These are phyloP conservation scores for Mucor racemosus DNA, from an alignment of 371 early-diverging fungal species.

Conservation along the genomic window DNA sequence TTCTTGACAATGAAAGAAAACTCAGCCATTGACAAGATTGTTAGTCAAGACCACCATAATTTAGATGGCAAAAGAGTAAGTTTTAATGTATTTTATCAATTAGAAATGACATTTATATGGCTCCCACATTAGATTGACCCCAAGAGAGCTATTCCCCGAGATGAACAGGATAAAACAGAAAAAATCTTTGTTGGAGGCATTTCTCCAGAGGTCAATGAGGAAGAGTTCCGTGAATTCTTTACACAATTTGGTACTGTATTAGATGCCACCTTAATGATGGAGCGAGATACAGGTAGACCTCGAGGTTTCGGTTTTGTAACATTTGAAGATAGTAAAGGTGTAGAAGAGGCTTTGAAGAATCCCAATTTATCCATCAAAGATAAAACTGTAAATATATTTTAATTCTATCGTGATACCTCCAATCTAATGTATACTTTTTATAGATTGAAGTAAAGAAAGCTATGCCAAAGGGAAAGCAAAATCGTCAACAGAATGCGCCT, in stretches of 20 bases:
- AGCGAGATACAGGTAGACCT: conserved; percentile 77
- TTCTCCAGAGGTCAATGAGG: conserved; percentile 79
- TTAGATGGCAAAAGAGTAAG: conserved; percentile 86
- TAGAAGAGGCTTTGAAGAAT: conserved; percentile 60
- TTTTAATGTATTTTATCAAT: not conserved
- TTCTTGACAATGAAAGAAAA: conserved; percentile 84
- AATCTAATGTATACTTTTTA: not conserved
- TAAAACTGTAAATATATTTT: conserved; percentile 51
- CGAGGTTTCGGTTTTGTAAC: conserved; percentile 86
- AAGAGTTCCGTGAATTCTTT: conserved; percentile 80
- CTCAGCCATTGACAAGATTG: conserved; percentile 69
- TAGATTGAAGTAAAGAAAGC: conserved; percentile 74
- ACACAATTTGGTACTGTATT: conserved; percentile 75
- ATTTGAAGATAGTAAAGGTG: conserved; percentile 71
- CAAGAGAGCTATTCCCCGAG: conserved; percentile 85
- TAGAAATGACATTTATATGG: not conserved
- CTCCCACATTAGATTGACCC: conserved; percentile 75
- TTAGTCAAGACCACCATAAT: conserved; percentile 70
- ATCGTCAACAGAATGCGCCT: conserved; percentile 18
- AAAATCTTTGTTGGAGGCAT: conserved; percentile 94
- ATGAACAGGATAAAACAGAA: conserved; percentile 78
- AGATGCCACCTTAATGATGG: conserved; percentile 80
- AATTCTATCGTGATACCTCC: too few species aligned
- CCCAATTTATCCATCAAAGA: conserved; percentile 58
- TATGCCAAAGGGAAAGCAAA: conserved; percentile 59